Evolutionary conservation across 1,139 yeast species (phyloP), one percentile per base, ranked within the genome.

Genomic region (Pichia inconspicua): DNA sequence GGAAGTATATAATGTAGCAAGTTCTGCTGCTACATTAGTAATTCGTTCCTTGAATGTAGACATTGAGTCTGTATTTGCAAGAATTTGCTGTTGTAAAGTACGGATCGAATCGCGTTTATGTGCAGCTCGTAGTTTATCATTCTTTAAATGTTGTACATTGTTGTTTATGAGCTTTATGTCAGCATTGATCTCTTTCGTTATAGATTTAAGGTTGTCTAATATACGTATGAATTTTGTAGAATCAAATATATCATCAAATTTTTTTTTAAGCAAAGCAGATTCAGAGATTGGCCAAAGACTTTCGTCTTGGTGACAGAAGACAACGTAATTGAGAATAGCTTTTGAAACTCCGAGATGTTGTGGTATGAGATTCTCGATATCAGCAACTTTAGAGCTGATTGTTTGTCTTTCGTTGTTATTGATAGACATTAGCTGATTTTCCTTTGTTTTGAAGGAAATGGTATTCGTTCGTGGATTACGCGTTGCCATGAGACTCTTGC

Each of bases 271-370:
- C 14, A 77, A 77, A 8, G 95, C 75, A 1, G 98, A 95, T 65
- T 94, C 99, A 56, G 92, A 80, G 49, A 94, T 71, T 1, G 99
- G 99, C 99, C 99, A 94, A 39, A 88, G 68, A 60, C 94, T 84
- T 52, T 94, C 99, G 61, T 94, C 99, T 65, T 94, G 99, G 62
- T 94, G 99, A 61, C 98, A 92, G 65, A 94, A 94, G 2, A 92
- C 83, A 42, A 94, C 98, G 64, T 89, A 87, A 57, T 92, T 96
- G 44, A 94, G 68, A 47, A 94, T 80, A 0, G 97, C 88, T 48
- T 80, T 78, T 0, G 96, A 84, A 0, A 90, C 96, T 5, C 98
- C 98, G 48, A 94, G 70, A 55, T 82, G 82, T 15, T 75, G 70
- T 0, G 97, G 97, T 44, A 92, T 82, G 49, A 84, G 85, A 2